These are phyloP conservation scores for Thermomyces lanuginosus DNA, from an alignment of 2,329 filamentous ascomycete species.

Conservation along the genomic window DNA sequence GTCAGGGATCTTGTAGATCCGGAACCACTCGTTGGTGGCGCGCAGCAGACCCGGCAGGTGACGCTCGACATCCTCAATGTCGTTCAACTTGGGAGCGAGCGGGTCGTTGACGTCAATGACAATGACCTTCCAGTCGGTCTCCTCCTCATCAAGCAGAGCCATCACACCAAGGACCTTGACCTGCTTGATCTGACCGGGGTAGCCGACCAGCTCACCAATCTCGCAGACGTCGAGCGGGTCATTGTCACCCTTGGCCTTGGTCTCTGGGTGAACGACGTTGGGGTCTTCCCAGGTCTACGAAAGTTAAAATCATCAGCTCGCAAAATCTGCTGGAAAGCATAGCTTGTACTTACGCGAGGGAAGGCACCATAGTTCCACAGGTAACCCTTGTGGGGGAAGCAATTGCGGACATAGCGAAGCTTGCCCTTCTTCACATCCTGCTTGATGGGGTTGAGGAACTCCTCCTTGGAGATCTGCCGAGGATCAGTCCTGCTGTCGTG, in stretches of 20 bases:
- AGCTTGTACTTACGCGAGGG: constrained; percentile 59
- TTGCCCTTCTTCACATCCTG: constrained; percentile 99
- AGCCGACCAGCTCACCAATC: constrained; percentile 94
- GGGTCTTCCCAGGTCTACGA: constrained; percentile 95
- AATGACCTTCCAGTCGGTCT: constrained; percentile 99
- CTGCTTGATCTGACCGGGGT: constrained; percentile 94
- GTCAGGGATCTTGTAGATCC: constrained; percentile 99
- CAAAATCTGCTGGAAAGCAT: too few species aligned
- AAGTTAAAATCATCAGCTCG: constrained; percentile 1
- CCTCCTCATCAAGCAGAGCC: constrained; percentile 96
- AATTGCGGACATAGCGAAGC: constrained; percentile 98
- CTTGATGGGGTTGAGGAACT: constrained; percentile 97
- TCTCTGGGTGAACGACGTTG: constrained; percentile 89
- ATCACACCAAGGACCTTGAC: constrained; percentile 99
- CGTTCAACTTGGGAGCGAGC: constrained; percentile 87
- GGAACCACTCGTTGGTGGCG: constrained; percentile 99
- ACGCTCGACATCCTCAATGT: constrained; percentile 96
- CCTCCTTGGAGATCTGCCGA: constrained; percentile 91
- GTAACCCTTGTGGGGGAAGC: constrained; percentile 99
- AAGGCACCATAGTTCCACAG: constrained; percentile 99
- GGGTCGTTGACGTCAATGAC: constrained; percentile 98
- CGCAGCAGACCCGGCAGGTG: constrained; percentile 92
- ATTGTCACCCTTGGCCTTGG: constrained; percentile 99
- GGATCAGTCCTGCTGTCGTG: too few species aligned
- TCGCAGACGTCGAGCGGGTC: constrained; percentile 99